A percentile compares a stretch with the other conserved stretches of the same genome.
Evolutionary conservation across 73 alveolate genomes (phyloP).

Genomic region (Stentor roeselii): DNA sequence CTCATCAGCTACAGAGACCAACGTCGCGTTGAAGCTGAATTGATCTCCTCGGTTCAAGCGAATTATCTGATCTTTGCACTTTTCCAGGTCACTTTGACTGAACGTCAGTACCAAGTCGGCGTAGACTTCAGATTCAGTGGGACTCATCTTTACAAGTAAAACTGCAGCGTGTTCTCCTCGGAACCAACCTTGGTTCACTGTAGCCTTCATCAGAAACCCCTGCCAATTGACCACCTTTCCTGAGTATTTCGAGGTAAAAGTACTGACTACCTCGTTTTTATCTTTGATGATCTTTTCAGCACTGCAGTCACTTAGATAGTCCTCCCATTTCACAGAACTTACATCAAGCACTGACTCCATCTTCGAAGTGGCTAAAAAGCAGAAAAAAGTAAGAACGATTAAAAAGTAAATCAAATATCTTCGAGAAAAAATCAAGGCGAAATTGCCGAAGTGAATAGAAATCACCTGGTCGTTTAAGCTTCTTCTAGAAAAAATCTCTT

Average conservation of each 20-base stretch:
- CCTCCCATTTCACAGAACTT: conserved; percentile 66
- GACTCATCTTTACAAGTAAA: conserved; percentile 77
- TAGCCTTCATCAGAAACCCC: conserved; percentile 68
- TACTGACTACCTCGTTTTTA: conserved; percentile 66
- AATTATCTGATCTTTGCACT: conserved; percentile 32
- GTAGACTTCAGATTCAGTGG: conserved; percentile 70
- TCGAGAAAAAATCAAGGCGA: conserved; percentile 51
- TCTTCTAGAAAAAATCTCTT: conserved; percentile 39
- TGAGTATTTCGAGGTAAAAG: conserved; percentile 66
- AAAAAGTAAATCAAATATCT: conserved; percentile 27
- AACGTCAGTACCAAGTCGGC: conserved; percentile 78
- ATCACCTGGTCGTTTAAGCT: conserved; percentile 49
- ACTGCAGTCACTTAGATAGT: conserved; percentile 80
- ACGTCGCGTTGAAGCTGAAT: conserved; percentile 57
- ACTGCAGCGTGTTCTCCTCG: conserved; percentile 50
- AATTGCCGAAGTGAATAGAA: conserved; percentile 51
- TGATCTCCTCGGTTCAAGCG: conserved; percentile 50
- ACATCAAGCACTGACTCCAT: conserved; percentile 30
- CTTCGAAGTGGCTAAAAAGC: conserved; percentile 32
- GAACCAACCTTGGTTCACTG: conserved; percentile 23
- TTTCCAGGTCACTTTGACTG: background rate
- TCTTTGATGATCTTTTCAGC: conserved; percentile 70
- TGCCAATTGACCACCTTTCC: conserved; percentile 69
- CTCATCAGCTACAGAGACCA: conserved; percentile 55
- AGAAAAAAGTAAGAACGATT: conserved; percentile 9